Evolutionary conservation across 495 filamentous ascomycete species (phyloP).

Genomic region (Podospora conica): DNA sequence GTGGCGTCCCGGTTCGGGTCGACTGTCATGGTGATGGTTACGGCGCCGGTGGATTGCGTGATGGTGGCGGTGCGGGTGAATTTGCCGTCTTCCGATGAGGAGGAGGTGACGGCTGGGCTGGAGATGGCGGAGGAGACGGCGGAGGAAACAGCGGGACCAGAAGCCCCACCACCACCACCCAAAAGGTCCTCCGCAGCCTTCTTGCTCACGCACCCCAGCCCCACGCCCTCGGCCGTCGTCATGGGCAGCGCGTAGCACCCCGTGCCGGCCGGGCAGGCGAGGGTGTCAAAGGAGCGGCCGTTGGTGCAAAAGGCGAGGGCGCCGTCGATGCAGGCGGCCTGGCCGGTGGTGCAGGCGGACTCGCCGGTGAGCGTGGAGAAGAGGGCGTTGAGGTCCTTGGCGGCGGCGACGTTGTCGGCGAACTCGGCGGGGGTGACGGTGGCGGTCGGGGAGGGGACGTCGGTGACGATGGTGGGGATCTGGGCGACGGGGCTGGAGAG

Average conservation of each 20-base stretch:
- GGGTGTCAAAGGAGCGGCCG: constrained; percentile 28
- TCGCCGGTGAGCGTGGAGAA: constrained; percentile 34
- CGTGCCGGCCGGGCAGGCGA: constrained; percentile 20
- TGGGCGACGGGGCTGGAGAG: constrained; percentile 20
- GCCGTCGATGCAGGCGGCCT: constrained; percentile 39
- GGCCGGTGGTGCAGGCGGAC: constrained; percentile 30
- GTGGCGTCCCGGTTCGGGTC: constrained; percentile 1
- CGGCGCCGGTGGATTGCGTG: constrained; percentile 4
- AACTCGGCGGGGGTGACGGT: constrained; percentile 33
- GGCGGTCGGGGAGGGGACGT: constrained; percentile 25
- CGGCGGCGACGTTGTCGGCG: constrained; percentile 30
- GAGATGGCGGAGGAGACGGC: neutral
- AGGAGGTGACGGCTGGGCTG: neutral
- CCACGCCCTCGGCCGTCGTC: constrained; percentile 30
- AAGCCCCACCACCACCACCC: constrained; percentile 14
- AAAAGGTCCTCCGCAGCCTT: constrained; percentile 23
- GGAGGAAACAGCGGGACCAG: neutral
- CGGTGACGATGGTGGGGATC: constrained; percentile 35
- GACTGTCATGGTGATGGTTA: constrained; percentile 13
- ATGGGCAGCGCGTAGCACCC: constrained; percentile 40
- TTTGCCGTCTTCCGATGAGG: neutral
- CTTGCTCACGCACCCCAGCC: constrained; percentile 32
- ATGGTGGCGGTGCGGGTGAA: constrained; percentile 12
- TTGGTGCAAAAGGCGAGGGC: constrained; percentile 27
- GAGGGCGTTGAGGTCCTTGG: constrained; percentile 33